A percentile compares a stretch with the other conserved stretches of the same genome.
phyloP scores from a whole-genome alignment of 192 early-diverging fungal species.

The Mortierella claussenii region DNA sequence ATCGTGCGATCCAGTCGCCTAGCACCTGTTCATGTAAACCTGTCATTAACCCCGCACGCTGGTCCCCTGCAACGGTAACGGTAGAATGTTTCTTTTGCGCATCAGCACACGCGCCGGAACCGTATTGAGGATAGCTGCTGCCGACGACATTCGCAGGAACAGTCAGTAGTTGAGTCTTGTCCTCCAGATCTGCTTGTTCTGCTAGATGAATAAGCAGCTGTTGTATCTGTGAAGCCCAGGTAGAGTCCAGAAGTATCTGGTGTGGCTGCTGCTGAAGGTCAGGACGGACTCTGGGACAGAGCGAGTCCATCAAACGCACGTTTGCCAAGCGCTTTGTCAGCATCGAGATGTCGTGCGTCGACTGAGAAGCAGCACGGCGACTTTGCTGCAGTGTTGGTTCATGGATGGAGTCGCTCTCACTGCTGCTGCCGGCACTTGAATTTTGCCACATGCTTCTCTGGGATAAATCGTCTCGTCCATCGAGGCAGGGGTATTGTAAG shows the following conservation, averaged over 20 bases:
- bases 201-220: constrained; percentile 5
- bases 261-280: background rate
- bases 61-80: background rate
- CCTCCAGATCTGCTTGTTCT: constrained; percentile 25
- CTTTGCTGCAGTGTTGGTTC: too few relatives aligned
- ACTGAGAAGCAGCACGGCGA: too few relatives aligned
- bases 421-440: too few relatives aligned
- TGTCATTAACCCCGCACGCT: background rate
- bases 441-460: too few relatives aligned
- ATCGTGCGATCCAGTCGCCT: constrained; percentile 21
- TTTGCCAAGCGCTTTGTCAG: constrained; percentile 40
- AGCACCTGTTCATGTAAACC: constrained; percentile 23
- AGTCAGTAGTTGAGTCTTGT: background rate
- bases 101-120: too few relatives aligned
- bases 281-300: background rate
- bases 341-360: constrained; percentile 22
- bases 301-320: constrained; percentile 31
- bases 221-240: constrained; percentile 6
- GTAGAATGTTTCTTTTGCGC: background rate
- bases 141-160: background rate
- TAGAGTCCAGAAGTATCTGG: constrained; percentile 3
- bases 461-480: too few relatives aligned
- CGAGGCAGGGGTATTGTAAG: too few relatives aligned
- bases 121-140: too few relatives aligned
- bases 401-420: too few relatives aligned